Evolutionary conservation across 441 rosid species (phyloP).

Genomic region (Populus hybrid): DNA sequence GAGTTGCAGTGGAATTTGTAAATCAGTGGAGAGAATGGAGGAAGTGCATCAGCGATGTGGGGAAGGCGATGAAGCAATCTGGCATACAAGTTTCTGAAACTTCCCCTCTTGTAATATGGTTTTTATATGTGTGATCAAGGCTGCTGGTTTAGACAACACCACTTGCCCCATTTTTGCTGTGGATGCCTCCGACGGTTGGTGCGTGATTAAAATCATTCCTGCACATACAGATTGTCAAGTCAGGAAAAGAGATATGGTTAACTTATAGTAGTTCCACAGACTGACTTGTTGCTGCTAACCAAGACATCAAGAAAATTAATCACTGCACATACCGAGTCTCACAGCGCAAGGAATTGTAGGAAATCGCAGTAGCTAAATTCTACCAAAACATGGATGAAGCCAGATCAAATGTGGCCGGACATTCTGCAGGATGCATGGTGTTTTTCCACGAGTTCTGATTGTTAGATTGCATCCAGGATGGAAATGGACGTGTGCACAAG

Average conservation of each 20-base stretch:
- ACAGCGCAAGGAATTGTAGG: neutral
- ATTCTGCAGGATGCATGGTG: neutral
- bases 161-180: slow-evolving; percentile 44
- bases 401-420: no score
- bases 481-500: no score
- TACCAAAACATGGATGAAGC: no score
- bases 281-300: slow-evolving; percentile 4
- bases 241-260: neutral
- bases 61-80: slow-evolving; percentile 83
- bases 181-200: slow-evolving; percentile 35
- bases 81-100: slow-evolving; percentile 78
- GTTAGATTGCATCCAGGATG: neutral
- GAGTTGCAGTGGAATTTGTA: slow-evolving; percentile 93
- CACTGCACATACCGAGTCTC: neutral
- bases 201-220: slow-evolving; percentile 27
- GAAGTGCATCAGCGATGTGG: slow-evolving; percentile 89
- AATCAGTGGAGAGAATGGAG: slow-evolving; percentile 83
- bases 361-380: neutral
- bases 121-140: slow-evolving; percentile 5
- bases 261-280: slow-evolving; percentile 8
- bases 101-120: slow-evolving; percentile 25
- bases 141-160: slow-evolving; percentile 12
- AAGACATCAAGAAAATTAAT: neutral
- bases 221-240: slow-evolving; percentile 36
- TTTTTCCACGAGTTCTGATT: neutral